These are phyloP conservation scores for Pneumocystis jirovecii DNA, from an alignment of 1,139 yeast species.

Conservation along the genomic window DNA sequence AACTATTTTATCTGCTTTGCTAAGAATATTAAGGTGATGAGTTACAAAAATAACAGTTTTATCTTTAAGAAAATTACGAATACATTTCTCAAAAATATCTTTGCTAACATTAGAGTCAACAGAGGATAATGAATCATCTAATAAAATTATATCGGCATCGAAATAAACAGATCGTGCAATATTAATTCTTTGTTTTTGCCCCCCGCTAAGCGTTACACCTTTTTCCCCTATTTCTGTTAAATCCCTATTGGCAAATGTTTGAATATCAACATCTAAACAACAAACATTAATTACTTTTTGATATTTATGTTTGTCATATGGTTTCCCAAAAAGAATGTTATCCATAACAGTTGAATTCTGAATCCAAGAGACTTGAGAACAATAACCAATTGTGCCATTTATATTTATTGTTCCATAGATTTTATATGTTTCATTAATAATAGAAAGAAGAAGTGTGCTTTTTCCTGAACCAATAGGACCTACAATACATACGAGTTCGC, in stretches of 20 bases:
- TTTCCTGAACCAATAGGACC: slow-evolving; percentile 93
- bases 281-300: slow-evolving; percentile 72
- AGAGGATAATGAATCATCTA: slow-evolving; percentile 90
- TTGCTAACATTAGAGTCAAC: slow-evolving; percentile 91
- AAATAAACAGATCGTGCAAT: slow-evolving; percentile 93
- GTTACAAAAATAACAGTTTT: slow-evolving; percentile 79
- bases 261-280: slow-evolving; percentile 69
- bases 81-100: slow-evolving; percentile 55
- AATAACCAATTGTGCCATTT: slow-evolving; percentile 77
- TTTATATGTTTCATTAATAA: slow-evolving; percentile 75
- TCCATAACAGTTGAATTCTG: slow-evolving; percentile 88
- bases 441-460: slow-evolving; percentile 68
- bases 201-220: slow-evolving; percentile 92
- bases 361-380: slow-evolving; percentile 90
- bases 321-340: slow-evolving; percentile 78
- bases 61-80: slow-evolving; percentile 45
- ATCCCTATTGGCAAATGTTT: slow-evolving; percentile 75
- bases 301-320: slow-evolving; percentile 66
- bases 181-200: slow-evolving; percentile 88
- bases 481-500: slow-evolving; percentile 71
- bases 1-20: slow-evolving; percentile 58
- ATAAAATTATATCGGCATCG: slow-evolving; percentile 75
- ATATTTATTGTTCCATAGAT: slow-evolving; percentile 58
- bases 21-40: slow-evolving; percentile 70
- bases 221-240: slow-evolving; percentile 88